These are phyloP conservation scores for Senna siamea DNA, from an alignment of 306 rosid genomes.

Conservation along the genomic window DNA sequence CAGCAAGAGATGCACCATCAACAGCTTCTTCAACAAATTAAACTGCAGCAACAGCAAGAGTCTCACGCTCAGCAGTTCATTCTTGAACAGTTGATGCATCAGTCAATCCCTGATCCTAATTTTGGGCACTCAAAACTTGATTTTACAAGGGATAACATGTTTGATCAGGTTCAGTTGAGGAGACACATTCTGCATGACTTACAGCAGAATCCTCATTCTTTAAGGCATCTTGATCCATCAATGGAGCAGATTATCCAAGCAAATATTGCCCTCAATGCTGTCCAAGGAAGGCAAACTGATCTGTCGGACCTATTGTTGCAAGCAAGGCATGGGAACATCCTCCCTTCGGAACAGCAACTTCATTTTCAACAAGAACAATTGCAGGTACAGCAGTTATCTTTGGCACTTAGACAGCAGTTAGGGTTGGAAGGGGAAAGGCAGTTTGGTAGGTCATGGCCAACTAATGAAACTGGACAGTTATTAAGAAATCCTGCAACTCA, in stretches of 20 bases:
- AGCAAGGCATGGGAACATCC: constrained; percentile 58
- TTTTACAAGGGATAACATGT: constrained; percentile 51
- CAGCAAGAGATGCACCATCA: constrained; percentile 65
- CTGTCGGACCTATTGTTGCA: constrained; percentile 58
- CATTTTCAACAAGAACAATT: constrained; percentile 60
- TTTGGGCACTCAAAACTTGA: constrained; percentile 58
- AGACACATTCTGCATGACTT: constrained; percentile 51
- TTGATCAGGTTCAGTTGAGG: constrained; percentile 59
- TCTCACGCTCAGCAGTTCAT: constrained; percentile 63
- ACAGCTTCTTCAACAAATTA: constrained; percentile 60
- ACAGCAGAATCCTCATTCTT: constrained; percentile 56
- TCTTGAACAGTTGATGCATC: constrained; percentile 64
- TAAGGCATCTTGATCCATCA: constrained; percentile 58
- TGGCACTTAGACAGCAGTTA: constrained; percentile 62
- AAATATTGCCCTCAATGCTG: constrained; percentile 54
- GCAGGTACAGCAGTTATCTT: constrained; percentile 60
- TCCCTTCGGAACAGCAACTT: constrained; percentile 58
- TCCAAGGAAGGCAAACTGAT: constrained; percentile 61
- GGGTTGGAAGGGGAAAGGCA: constrained; percentile 69
- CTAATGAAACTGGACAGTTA: constrained; percentile 59
- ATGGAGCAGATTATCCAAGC: constrained; percentile 66
- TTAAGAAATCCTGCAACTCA: constrained; percentile 55
- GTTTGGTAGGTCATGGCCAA: constrained; percentile 53
- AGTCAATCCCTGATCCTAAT: constrained; percentile 53
- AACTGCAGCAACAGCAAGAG: constrained; percentile 64